Evolutionary conservation across 495 filamentous ascomycete genomes (phyloP).

Genomic region (Aspergillus conjunctus): DNA sequence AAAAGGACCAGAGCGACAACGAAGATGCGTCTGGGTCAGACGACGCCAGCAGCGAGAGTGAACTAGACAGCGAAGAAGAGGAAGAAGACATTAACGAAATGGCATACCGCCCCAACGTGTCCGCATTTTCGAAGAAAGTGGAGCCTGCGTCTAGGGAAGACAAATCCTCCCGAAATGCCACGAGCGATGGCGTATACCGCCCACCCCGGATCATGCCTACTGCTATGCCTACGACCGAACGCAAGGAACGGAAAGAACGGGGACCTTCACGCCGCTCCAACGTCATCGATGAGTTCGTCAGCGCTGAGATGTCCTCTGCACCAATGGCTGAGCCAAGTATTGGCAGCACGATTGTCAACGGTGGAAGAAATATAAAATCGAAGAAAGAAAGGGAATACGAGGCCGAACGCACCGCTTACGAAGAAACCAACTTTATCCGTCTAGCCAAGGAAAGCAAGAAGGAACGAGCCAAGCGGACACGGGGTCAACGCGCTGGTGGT

Average conservation of each 20-base stretch:
- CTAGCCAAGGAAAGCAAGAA: constrained; percentile 82
- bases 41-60: constrained; percentile 34
- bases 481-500: constrained; percentile 51
- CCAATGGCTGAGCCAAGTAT: constrained; percentile 81
- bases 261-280: constrained; percentile 60
- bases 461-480: constrained; percentile 56
- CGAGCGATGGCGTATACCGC: constrained; percentile 68
- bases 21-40: constrained; percentile 22
- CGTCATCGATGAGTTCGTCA: constrained; percentile 84
- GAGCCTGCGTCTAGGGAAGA: constrained; percentile 30
- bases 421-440: constrained; percentile 84
- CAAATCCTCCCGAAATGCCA: constrained; percentile 30
- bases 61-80: constrained; percentile 43
- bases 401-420: constrained; percentile 72
- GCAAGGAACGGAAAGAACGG: constrained; percentile 55
- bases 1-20: constrained; percentile 30
- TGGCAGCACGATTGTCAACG: constrained; percentile 73
- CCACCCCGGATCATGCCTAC: constrained; percentile 84
- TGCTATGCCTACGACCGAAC: constrained; percentile 58
- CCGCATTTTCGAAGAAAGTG: constrained; percentile 53
- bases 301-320: constrained; percentile 73
- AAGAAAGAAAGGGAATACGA: constrained; percentile 69
- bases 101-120: constrained; percentile 66
- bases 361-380: constrained; percentile 73
- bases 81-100: constrained; percentile 61